Conservation (phyloP, 208 protist genomes). For the Porcisia deanei region DNA sequence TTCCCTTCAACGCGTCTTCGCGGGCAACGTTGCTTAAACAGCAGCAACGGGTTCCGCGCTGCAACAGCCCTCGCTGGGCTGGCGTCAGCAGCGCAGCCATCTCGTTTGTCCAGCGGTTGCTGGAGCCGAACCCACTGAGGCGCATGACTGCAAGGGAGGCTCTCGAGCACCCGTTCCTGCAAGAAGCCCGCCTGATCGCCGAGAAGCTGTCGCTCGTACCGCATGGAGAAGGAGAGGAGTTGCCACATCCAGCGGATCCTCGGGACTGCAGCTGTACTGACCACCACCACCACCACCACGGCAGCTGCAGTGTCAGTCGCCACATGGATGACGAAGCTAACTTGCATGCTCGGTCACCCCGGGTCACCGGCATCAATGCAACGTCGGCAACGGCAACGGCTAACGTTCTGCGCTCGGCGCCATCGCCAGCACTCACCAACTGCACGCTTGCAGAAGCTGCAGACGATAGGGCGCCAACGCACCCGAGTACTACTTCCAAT, state of each 20-base stretch:
- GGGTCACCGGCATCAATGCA: not conserved
- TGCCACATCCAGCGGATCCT: not conserved
- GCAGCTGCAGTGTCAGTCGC: not conserved
- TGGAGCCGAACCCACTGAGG: constrained; percentile 59
- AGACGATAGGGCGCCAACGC: not conserved
- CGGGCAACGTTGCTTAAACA: constrained; percentile 63
- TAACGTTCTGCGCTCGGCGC: not conserved
- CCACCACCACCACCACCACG: not conserved
- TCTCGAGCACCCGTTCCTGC: constrained; percentile 70
- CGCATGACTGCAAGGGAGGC: constrained; percentile 55
- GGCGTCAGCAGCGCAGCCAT: constrained; percentile 63
- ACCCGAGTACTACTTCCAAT: not conserved
- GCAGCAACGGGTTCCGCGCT: constrained; percentile 65
- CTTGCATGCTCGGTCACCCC: not conserved
- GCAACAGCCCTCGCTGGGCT: constrained; percentile 62
- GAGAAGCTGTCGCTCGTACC: constrained; percentile 63
- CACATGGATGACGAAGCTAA: not conserved
- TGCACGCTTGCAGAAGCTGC: not conserved
- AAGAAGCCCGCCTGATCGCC: constrained; percentile 39
- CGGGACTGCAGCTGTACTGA: not conserved
- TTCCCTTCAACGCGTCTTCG: constrained; percentile 76
- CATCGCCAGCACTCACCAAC: not conserved
- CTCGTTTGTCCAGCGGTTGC: constrained; percentile 64
- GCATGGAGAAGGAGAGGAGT: constrained; percentile 29
- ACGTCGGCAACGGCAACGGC: not conserved